Base-by-base conservation (phyloP, 2,329 filamentous ascomycete species). In the Neopestalotiopsis clavispora region DNA sequence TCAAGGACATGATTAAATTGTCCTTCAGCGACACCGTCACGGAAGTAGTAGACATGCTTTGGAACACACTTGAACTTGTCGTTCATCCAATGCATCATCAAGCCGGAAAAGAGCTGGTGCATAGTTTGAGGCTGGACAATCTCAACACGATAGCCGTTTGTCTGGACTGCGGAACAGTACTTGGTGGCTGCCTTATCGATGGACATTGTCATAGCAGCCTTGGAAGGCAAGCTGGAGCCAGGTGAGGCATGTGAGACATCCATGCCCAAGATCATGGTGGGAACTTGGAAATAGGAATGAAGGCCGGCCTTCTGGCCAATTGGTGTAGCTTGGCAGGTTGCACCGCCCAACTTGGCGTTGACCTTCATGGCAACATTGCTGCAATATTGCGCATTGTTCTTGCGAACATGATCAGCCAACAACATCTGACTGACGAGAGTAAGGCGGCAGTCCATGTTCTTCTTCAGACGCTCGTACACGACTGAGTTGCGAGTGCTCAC, bases 301-400 rank as follows among this genome's bases (percentile, higher is more conserved):
- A 75, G 63, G 62, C 79, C 23, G 76, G 28, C 80, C 59, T 13
- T 80, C 75, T 75, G 80, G 65, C 71, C 77, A 49, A 67, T 20
- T 4, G 69, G 69, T 2, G 76, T 70, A 9, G 83, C 77, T 59
- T 78, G 84, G 66, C 83, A 90, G 1, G 94, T 98, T 0, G 89
- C 87, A 5, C 96, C 96, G 14, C 96, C 96, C 2, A 99, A 87
- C 83, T 99, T 99, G 3, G 94, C 92, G 75, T 99, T 98, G 72
- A 99, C 90, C 83, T 99, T 99, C 94, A 99, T 96, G 72, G 90
- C 88, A 0, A 99, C 94, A 71, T 99, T 99, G 1, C 93, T 96
- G 75, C 93, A 92, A 80, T 98, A 98, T 75, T 99, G 96, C 0
- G 87, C 86, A 28, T 92, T 89, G 17, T 88, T 89, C 77, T 91